phyloP scores from a whole-genome alignment of 139 green algal genomes.

The Coelastrella sp. region DNA sequence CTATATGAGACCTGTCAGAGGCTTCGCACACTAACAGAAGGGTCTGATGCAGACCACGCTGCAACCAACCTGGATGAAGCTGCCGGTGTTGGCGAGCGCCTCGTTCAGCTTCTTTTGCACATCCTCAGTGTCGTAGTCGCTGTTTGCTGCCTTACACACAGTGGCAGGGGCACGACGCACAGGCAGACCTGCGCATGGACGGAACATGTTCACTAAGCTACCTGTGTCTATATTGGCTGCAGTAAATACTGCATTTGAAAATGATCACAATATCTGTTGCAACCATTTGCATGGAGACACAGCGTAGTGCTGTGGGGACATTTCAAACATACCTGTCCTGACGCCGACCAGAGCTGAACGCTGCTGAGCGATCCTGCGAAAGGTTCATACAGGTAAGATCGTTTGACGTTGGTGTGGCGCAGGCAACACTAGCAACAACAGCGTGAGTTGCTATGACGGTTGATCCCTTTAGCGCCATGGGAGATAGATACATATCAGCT shows the following conservation, averaged over 20 bases:
- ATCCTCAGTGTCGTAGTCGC: slow-evolving; percentile 37
- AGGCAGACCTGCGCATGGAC: slow-evolving; percentile 4
- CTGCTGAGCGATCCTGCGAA: background rate
- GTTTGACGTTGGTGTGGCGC: too few relatives aligned
- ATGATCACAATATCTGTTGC: too few relatives aligned
- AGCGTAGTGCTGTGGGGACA: too few relatives aligned
- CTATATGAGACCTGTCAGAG: too few relatives aligned
- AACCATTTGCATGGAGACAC: too few relatives aligned
- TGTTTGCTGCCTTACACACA: background rate
- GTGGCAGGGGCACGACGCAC: background rate
- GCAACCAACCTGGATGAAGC: slow-evolving; percentile 24
- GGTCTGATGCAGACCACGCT: too few relatives aligned
- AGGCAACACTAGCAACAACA: too few relatives aligned
- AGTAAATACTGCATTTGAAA: too few relatives aligned
- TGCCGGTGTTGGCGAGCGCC: slow-evolving; percentile 14
- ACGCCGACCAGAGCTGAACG: slow-evolving; percentile 2
- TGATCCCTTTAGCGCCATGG: background rate
- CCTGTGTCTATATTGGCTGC: background rate
- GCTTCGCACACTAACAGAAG: too few relatives aligned
- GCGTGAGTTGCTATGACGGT: too few relatives aligned
- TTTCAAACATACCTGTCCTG: slow-evolving; percentile 26
- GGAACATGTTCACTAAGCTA: background rate
- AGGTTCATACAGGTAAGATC: too few relatives aligned
- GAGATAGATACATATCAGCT: too few relatives aligned
- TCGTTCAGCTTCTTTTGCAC: slow-evolving; percentile 37